Base-by-base conservation (phyloP, 805 yeast genomes). In the Cyberlindnera xishuangbannaensis region DNA sequence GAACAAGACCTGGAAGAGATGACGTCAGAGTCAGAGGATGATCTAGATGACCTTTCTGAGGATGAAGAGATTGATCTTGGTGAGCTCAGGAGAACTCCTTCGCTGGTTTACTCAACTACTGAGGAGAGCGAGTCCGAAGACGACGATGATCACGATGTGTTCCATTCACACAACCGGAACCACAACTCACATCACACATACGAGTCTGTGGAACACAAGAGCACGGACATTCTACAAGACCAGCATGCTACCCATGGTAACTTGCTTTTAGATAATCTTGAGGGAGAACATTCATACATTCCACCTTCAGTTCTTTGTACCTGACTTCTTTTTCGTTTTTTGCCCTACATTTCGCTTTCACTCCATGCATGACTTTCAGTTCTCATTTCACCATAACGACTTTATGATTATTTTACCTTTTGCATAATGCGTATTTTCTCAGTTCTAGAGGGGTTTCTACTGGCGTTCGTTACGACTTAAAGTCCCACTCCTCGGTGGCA, bases 51-150 rank as follows among this genome's bases (percentile, higher is more conserved):
- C 30, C 13, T 20, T 9, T 15, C 14, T 4, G 36, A 28, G 14
- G 42, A 37, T 11, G 43, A 39, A 3, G 52, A 48, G 33, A 33
- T 31, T 26, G 54, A 49, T 22, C 41, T 47, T 14, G 31, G 40
- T 7, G 54, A 47, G 12, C 27, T 35, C 26, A 31, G 20, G 21
- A 23, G 29, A 30, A 31, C 34, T 10, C 35, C 36, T 23, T 33
- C 36, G 15, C 19, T 33, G 12, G 36, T 33, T 14, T 33, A 33
- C 13, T 33, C 36, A 4, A 27, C 36, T 12, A 26, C 28, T 12
- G 34, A 18, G 15, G 36, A 33, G 13, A 12, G 17, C 15, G 36
- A 33, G 7, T 27, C 31, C n/a, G 36, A 33, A 15, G 36, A 33
- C 6, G 36, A 27, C 5, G 31, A 27, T 5, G 34, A 31, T 5